Evolutionary conservation across 2,329 filamentous ascomycete genomes (phyloP).

Genomic region (Botrytis hyacinthi): DNA sequence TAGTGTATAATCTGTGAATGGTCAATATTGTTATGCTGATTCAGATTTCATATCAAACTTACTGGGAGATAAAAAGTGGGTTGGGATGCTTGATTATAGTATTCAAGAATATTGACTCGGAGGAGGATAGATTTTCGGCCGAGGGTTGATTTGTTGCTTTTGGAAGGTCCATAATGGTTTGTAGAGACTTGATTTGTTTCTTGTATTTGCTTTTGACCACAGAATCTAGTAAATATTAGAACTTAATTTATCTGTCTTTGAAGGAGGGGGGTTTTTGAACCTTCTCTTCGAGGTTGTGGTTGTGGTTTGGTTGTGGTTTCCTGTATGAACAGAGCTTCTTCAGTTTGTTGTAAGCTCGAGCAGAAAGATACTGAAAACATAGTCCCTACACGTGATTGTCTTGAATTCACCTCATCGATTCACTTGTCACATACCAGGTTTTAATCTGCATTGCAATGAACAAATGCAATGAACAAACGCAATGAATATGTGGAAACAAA

Average conservation of each 20-base stretch:
- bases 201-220: background rate
- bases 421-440: background rate
- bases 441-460: background rate
- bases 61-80: conserved; percentile 2
- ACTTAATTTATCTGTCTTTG: background rate
- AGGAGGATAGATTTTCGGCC: background rate
- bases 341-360: background rate
- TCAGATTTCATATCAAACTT: background rate
- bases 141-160: background rate
- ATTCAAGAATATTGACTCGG: background rate
- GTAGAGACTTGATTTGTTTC: background rate
- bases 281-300: background rate
- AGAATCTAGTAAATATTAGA: background rate
- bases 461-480: background rate
- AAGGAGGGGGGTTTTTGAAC: background rate
- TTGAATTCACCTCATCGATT: background rate
- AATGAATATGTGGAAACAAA: background rate
- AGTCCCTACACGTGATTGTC: background rate
- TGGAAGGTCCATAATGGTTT: background rate
- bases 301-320: background rate
- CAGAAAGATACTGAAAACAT: background rate
- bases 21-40: background rate
- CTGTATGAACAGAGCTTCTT: background rate
- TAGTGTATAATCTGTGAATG: conserved; percentile 6
- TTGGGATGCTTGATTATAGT: background rate